Conservation (phyloP, 805 yeast species). For the Lipomyces kockii region DNA sequence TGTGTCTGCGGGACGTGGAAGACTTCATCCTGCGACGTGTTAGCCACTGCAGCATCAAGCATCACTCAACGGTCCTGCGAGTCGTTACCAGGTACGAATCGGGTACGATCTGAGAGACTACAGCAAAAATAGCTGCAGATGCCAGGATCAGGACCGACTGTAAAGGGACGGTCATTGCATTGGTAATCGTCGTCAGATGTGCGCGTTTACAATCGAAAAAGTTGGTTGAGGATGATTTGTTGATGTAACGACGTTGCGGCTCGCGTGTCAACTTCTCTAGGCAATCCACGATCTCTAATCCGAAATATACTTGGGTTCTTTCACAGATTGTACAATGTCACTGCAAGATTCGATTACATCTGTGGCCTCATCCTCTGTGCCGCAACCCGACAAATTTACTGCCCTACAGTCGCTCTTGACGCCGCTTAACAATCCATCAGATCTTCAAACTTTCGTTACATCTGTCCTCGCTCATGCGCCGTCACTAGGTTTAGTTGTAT, state of each 20-base stretch:
- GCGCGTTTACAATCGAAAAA: not conserved
- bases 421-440: conserved; percentile 6
- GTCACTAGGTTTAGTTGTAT: conserved; percentile 29
- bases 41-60: not conserved
- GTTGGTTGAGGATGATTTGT: not conserved
- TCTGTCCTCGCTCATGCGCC: conserved; percentile 21
- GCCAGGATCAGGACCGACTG: conserved; percentile 5
- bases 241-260: not conserved
- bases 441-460: conserved; percentile 17
- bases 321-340: not conserved
- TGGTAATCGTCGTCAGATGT: not conserved
- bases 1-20: conserved; percentile 85
- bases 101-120: conserved; percentile 24
- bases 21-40: conserved; percentile 70
- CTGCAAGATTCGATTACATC: not conserved
- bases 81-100: conserved; percentile 54
- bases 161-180: conserved; percentile 4
- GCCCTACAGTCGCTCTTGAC: conserved; percentile 13
- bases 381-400: conserved; percentile 29
- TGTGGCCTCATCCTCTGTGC: conserved; percentile 7
- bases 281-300: not conserved
- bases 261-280: not conserved
- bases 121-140: conserved; percentile 13
- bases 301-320: not conserved
- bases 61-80: conserved; percentile 71